Evolutionary conservation across 2,329 filamentous ascomycete species (phyloP).

Genomic region (Fusarium sp.): DNA sequence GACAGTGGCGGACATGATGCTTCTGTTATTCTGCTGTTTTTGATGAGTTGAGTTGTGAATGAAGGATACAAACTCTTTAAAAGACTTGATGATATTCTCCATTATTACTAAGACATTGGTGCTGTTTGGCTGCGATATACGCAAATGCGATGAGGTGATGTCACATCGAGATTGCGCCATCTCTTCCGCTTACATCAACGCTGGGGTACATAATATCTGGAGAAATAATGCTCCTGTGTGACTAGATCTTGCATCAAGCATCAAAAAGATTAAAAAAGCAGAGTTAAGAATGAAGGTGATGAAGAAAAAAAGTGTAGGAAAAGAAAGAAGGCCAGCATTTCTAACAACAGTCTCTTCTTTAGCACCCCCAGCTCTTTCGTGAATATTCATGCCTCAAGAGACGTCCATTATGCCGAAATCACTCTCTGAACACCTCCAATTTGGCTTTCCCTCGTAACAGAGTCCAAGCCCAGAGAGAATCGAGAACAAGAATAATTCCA

Average conservation of each 20-base stretch:
- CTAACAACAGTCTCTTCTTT: background rate
- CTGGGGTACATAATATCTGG: background rate
- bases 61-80: background rate
- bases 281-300: background rate
- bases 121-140: background rate
- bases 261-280: background rate
- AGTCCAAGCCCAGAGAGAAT: constrained; percentile 63
- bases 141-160: constrained; percentile 24
- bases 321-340: background rate
- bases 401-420: background rate
- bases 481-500: constrained; percentile 61
- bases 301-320: background rate
- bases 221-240: background rate
- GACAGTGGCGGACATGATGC: constrained; percentile 16
- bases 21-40: background rate
- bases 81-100: background rate
- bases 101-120: constrained; percentile 3
- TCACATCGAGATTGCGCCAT: constrained; percentile 21
- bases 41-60: background rate
- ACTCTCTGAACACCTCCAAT: constrained; percentile 51
- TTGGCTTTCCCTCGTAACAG: constrained; percentile 58
- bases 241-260: background rate
- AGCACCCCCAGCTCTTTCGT: background rate
- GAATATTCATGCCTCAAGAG: background rate
- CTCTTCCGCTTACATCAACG: background rate